Evolutionary conservation across 208 protist species (phyloP).

Genomic region (Leishmania tarentolae): DNA sequence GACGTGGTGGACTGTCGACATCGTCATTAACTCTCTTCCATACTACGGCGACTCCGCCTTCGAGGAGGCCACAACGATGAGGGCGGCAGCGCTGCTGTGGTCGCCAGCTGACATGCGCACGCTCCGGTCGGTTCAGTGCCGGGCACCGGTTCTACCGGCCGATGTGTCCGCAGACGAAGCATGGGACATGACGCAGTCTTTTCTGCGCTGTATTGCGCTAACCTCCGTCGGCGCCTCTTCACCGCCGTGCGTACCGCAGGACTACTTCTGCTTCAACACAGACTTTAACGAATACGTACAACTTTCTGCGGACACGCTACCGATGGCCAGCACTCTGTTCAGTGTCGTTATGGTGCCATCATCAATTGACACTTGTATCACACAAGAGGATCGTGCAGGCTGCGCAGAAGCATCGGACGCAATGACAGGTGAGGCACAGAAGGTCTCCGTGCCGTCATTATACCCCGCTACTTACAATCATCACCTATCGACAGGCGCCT

Average conservation of each 20-base stretch:
- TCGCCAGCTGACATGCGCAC: constrained; percentile 23
- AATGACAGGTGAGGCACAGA: background rate
- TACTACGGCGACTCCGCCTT: background rate
- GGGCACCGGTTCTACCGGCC: constrained; percentile 28
- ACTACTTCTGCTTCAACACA: constrained; percentile 55
- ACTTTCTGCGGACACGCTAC: constrained; percentile 42
- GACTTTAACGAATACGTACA: constrained; percentile 48
- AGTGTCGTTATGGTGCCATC: constrained; percentile 33
- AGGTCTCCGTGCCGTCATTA: background rate
- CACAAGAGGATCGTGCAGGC: background rate
- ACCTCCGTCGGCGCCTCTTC: constrained; percentile 10
- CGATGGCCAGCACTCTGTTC: constrained; percentile 29
- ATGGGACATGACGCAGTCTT: constrained; percentile 27
- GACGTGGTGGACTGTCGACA: constrained; percentile 36
- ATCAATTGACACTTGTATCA: background rate
- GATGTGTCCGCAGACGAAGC: constrained; percentile 22
- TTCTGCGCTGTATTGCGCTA: constrained; percentile 33
- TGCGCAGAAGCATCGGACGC: background rate
- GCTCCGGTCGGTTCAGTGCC: constrained; percentile 24
- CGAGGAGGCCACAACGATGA: constrained; percentile 5
- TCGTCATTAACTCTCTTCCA: constrained; percentile 5
- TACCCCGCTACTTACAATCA: background rate
- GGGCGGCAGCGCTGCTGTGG: constrained; percentile 10
- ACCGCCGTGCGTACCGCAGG: constrained; percentile 23
- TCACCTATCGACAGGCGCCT: background rate